A percentile compares a stretch with the other conserved stretches of the same genome.
Evolutionary conservation across 441 rosid genomes (phyloP).

Genomic region (Brassica balearica): DNA sequence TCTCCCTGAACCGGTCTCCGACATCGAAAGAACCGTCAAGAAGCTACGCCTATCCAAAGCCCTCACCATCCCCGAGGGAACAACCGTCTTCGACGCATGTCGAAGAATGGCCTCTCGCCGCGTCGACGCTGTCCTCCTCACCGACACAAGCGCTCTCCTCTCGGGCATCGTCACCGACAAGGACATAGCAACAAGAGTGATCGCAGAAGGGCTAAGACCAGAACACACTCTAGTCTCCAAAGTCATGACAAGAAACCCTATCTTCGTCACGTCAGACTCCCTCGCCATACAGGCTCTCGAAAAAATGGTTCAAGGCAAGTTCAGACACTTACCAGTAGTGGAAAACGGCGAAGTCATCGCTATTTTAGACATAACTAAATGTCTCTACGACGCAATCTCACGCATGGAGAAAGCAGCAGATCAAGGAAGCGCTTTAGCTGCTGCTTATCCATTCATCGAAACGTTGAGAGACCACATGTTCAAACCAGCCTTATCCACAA

Average conservation of each 20-base stretch:
- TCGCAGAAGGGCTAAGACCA: constrained; percentile 91
- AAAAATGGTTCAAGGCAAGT: constrained; percentile 88
- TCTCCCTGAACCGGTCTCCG: constrained; percentile 32
- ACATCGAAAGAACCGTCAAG: constrained; percentile 89
- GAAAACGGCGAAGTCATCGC: constrained; percentile 99
- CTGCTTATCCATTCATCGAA: constrained; percentile 76
- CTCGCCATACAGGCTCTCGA: constrained; percentile 95
- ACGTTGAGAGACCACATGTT: constrained; percentile 92
- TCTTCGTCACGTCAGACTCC: constrained; percentile 80
- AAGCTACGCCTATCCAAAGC: constrained; percentile 86
- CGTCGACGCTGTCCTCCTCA: constrained; percentile 82
- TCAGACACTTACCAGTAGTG: constrained; percentile 56
- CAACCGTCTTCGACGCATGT: constrained; percentile 90
- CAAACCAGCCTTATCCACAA: constrained; percentile 88
- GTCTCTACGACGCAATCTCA: constrained; percentile 93
- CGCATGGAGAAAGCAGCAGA: constrained; percentile 98
- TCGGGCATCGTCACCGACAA: constrained; percentile 95
- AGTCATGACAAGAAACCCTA: constrained; percentile 92
- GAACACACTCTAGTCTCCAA: constrained; percentile 88
- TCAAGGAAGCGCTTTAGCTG: constrained; percentile 93
- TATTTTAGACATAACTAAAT: constrained; percentile 84
- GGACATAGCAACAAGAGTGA: constrained; percentile 83
- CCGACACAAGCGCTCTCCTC: constrained; percentile 89
- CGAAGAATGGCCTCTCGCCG: constrained; percentile 86
- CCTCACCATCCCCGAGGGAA: constrained; percentile 90